Evolutionary conservation across 257 asterid genomes (phyloP).

Genomic region (Gardenia jasminoides): DNA sequence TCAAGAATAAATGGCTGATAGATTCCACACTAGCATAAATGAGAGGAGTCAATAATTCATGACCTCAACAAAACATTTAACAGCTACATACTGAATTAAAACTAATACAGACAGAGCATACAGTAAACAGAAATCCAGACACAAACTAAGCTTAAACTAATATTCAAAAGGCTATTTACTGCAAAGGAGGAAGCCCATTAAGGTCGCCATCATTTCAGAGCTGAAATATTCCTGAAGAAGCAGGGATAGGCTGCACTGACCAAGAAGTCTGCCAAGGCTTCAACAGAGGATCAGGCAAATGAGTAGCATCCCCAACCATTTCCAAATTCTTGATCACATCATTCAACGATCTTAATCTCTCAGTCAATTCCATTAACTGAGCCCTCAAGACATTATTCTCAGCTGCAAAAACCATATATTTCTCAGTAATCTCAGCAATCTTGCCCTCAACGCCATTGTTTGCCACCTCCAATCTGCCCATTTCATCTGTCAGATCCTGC

Average conservation of each 20-base stretch:
- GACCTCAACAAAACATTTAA: not conserved
- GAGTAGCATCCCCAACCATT: slow-evolving; percentile 26
- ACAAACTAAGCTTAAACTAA: not conserved
- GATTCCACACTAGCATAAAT: not conserved
- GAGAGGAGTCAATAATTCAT: not conserved
- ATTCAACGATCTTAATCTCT: slow-evolving; percentile 44
- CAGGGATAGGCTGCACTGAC: slow-evolving; percentile 46
- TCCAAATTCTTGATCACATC: slow-evolving; percentile 38
- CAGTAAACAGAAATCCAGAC: not conserved
- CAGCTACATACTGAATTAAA: not conserved
- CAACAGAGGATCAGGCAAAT: slow-evolving; percentile 27
- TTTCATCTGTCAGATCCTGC: slow-evolving; percentile 51
- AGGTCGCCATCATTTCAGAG: slow-evolving; percentile 22
- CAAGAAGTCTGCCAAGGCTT: slow-evolving; percentile 62
- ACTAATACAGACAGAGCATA: not conserved
- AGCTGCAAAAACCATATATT: slow-evolving; percentile 31
- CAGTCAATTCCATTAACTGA: slow-evolving; percentile 46
- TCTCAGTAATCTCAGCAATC: slow-evolving; percentile 47
- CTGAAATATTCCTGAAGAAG: slow-evolving; percentile 39
- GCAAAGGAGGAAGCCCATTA: not conserved
- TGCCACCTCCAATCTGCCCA: slow-evolving; percentile 40
- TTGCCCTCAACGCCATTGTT: slow-evolving; percentile 39
- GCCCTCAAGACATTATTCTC: slow-evolving; percentile 69
- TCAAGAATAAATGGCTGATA: not conserved
- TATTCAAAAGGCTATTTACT: slow-evolving; percentile 10